Conservation (phyloP, 192 early-diverging fungal genomes). For the Diversispora epigaea region DNA sequence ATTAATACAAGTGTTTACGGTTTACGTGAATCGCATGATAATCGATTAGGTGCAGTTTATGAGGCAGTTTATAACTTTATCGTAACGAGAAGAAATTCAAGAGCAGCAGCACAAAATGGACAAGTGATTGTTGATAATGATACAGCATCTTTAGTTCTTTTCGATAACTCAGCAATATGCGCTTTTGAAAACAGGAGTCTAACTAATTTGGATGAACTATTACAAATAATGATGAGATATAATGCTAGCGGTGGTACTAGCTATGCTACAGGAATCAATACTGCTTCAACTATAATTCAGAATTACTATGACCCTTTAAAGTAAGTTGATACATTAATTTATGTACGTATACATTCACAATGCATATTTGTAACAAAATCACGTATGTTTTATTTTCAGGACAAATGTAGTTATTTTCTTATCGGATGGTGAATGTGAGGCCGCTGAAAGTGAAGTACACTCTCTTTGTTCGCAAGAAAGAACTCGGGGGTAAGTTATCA, state of each 20-base stretch:
- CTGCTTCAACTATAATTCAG: slow-evolving; percentile 16
- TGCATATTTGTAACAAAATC: not conserved
- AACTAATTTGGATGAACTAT: not conserved
- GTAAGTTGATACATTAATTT: not conserved
- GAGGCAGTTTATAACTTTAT: slow-evolving; percentile 24
- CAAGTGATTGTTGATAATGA: slow-evolving; percentile 12
- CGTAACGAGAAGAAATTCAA: slow-evolving; percentile 9
- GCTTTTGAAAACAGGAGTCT: slow-evolving; percentile 26
- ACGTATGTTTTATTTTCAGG: not conserved
- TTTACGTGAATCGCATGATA: not conserved
- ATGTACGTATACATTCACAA: not conserved
- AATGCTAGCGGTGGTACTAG: not conserved
- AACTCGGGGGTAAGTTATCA: slow-evolving; percentile 6
- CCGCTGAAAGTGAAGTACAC: slow-evolving; percentile 1
- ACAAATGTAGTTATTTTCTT: slow-evolving; percentile 24
- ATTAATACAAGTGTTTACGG: not conserved
- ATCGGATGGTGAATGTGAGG: slow-evolving; percentile 26
- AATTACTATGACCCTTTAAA: slow-evolving; percentile 16
- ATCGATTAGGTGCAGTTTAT: slow-evolving; percentile 34
- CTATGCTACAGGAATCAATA: slow-evolving; percentile 11
- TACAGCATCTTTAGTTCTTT: slow-evolving; percentile 29
- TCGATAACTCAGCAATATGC: not conserved
- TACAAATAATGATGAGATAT: slow-evolving; percentile 24
- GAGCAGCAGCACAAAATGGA: not conserved
- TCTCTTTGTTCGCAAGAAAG: slow-evolving; percentile 10